Evolutionary conservation across 2,329 filamentous ascomycete species (phyloP).

Genomic region (Tolypocladium cylindrosporum): DNA sequence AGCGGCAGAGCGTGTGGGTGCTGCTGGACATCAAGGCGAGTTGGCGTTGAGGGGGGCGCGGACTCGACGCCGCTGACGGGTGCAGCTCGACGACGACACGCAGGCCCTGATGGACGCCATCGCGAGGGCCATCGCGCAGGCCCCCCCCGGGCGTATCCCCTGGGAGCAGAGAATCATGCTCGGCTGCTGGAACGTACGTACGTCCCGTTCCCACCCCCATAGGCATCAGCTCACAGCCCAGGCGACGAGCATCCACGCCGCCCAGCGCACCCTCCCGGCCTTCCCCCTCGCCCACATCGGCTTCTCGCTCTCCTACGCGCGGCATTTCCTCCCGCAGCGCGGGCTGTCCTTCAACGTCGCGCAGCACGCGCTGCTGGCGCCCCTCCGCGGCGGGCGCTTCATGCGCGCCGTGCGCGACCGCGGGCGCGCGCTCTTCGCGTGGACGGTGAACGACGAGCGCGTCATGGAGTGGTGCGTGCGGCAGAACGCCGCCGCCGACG

Average conservation of each 20-base stretch:
- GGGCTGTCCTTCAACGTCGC: conserved; percentile 72
- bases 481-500: conserved; percentile 11
- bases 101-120: conserved; percentile 62
- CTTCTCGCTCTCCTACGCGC: conserved; percentile 56
- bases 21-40: conserved; percentile 79
- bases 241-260: conserved; percentile 58
- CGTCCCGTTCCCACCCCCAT: neutral
- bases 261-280: conserved; percentile 48
- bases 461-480: conserved; percentile 75
- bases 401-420: conserved; percentile 41
- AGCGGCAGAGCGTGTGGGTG: conserved; percentile 17
- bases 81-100: conserved; percentile 57
- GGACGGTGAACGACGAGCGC: conserved; percentile 75
- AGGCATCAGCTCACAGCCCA: conserved; percentile 15
- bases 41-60: no score
- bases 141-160: conserved; percentile 33
- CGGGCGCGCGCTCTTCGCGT: conserved; percentile 57
- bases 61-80: neutral
- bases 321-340: conserved; percentile 55
- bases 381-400: conserved; percentile 54
- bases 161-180: conserved; percentile 70
- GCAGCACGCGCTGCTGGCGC: conserved; percentile 57
- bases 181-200: conserved; percentile 67
- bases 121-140: conserved; percentile 48
- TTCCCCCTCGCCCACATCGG: conserved; percentile 61